Base-by-base conservation (phyloP, 768 basidiomycete species). In the Boletus sensibilis region DNA sequence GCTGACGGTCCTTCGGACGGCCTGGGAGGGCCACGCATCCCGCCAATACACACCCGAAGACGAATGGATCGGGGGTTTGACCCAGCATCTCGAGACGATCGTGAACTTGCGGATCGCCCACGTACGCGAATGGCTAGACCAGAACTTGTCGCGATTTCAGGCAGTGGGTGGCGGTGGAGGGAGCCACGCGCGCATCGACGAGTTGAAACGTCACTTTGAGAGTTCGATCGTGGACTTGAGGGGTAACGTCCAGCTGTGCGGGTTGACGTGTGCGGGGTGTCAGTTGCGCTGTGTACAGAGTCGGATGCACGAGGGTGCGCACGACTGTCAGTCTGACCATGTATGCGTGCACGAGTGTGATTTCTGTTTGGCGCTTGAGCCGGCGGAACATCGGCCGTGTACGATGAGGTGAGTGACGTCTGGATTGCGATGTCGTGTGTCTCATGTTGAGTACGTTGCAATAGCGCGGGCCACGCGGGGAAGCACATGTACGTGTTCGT, bases 401-500 rank as follows among this genome's bases (percentile, higher is more conserved):
- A 75, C 78, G 16, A 73, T 79, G 59, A 73, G 71, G 83, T 84
- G 61, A 49, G 82, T 73, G 9, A 23, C 11, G 23, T 16, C 14
- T 29, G 9, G 4, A 27, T 53, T 48, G 4, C 21, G 10, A n/a
- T 31, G 2, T 4, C 29, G 4, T 41, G 6, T n/a, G 2, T 35
- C 29, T 34, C 33, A 12, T 50, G 14, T 46, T 51, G 14, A 53
- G 18, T 21, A 29, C 4, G n/a, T 42, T 11, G 4, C 3, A 0
- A 25, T 34, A 85, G 84, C n/a, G 84, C 83, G 31, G 85, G 85
- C 0, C 84, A 86, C 56, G 65, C 76, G 21, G 82, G 81, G 14
- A 72, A 70, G 11, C 84, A 86, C 58, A 75, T 83, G 85, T 84
- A 65, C 4, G 78, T 62, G 27, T 46, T 37, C 2, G 2, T 16